These are phyloP conservation scores for Endothia cerciana DNA, from an alignment of 2,329 filamentous ascomycete species.

Conservation along the genomic window DNA sequence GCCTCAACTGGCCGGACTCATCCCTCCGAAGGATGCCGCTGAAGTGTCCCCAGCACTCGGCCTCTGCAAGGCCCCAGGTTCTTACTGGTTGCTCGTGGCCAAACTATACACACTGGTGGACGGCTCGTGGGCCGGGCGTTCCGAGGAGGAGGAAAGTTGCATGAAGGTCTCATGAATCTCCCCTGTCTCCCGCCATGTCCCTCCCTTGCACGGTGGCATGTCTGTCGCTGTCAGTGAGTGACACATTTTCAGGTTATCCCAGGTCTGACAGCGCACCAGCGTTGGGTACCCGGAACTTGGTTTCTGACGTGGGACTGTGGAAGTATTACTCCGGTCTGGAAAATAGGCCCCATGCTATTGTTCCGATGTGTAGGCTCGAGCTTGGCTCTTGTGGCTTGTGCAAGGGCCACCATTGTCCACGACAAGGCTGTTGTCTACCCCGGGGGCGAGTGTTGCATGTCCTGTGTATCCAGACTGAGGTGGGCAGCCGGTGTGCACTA, in stretches of 20 bases:
- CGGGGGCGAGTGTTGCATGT: too few relatives aligned
- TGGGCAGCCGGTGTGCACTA: too few relatives aligned
- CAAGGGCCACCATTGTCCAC: too few relatives aligned
- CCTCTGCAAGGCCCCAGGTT: neutral
- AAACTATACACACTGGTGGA: neutral
- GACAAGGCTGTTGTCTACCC: too few relatives aligned
- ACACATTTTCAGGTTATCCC: neutral
- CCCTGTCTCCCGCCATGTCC: neutral
- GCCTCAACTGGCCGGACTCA: neutral
- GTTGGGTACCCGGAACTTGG: neutral
- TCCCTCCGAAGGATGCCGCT: neutral
- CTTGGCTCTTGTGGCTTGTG: too few relatives aligned
- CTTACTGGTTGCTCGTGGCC: constrained; percentile 1
- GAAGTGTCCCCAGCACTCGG: constrained; percentile 1
- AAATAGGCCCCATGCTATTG: too few relatives aligned
- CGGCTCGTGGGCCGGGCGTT: neutral
- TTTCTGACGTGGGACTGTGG: neutral
- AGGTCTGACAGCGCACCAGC: neutral
- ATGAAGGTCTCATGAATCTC: neutral
- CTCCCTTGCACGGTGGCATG: neutral
- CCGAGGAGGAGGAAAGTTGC: neutral
- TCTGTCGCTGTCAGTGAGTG: neutral
- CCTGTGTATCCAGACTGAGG: too few relatives aligned
- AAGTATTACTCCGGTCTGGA: neutral
- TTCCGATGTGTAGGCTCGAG: too few relatives aligned